Evolutionary conservation across 2,329 filamentous ascomycete genomes (phyloP).

Genomic region (Fusarium tanahbumbuense): DNA sequence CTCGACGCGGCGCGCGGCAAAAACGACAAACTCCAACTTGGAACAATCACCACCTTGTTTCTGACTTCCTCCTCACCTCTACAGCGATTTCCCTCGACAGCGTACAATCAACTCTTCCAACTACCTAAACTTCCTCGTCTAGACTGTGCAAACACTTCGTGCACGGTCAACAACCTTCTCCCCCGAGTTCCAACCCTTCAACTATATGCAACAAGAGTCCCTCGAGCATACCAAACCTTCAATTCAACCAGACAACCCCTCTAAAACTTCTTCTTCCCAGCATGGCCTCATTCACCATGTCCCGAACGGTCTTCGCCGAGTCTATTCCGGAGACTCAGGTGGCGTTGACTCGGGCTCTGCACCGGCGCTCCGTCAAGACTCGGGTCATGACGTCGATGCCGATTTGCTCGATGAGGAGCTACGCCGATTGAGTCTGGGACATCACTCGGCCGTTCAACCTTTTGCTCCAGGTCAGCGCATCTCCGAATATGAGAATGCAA

Average conservation of each 20-base stretch:
- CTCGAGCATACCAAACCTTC: conserved; percentile 58
- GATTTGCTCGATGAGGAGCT: conserved; percentile 62
- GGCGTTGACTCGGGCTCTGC: conserved; percentile 54
- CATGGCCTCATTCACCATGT: conserved; percentile 66
- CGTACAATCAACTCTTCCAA: conserved; percentile 16
- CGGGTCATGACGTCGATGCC: conserved; percentile 53
- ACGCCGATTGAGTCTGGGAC: conserved; percentile 62
- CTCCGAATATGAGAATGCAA: conserved; percentile 70
- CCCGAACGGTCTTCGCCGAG: conserved; percentile 53
- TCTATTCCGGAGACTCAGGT: conserved; percentile 49
- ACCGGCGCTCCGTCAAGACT: conserved; percentile 45
- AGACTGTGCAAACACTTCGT: conserved; percentile 64
- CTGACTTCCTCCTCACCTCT: conserved; percentile 23
- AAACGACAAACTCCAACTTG: conserved; percentile 37
- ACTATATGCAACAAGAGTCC: conserved; percentile 74
- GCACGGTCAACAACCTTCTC: conserved; percentile 61
- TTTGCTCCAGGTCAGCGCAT: conserved; percentile 64
- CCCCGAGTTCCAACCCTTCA: conserved; percentile 53
- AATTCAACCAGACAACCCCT: conserved; percentile 53
- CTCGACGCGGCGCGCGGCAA: conserved; percentile 43
- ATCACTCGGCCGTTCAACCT: conserved; percentile 46
- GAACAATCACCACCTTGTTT: conserved; percentile 31
- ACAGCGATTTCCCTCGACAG: conserved; percentile 33
- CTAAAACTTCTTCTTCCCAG: conserved; percentile 57
- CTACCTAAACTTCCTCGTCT: conserved; percentile 12